Evolutionary conservation across 1,284 basidiomycete genomes (phyloP).

Genomic region (Cutaneotrichosporon daszewskae): DNA sequence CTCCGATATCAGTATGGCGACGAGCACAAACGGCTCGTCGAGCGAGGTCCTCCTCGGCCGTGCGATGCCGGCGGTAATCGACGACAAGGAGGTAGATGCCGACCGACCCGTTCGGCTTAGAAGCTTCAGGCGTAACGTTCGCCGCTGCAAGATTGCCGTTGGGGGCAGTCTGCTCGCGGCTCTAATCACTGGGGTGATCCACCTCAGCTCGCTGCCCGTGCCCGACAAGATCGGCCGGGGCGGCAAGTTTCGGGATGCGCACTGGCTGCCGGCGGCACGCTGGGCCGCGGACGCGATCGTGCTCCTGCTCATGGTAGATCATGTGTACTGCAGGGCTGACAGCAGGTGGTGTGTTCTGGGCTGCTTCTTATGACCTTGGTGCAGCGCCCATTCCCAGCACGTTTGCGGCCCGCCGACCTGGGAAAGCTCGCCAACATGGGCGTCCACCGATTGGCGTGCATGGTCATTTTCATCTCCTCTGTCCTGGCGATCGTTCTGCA

Average conservation of each 20-base stretch:
- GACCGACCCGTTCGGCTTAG: conserved; percentile 8
- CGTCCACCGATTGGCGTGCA: conserved; percentile 6
- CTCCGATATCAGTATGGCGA: too few relatives aligned
- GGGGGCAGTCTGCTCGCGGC: not conserved
- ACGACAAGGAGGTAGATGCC: not conserved
- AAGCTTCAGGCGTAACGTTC: conserved; percentile 8
- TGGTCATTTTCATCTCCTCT: conserved; percentile 10
- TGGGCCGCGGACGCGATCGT: conserved; percentile 2
- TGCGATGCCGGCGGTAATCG: too few relatives aligned
- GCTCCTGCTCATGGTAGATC: not conserved
- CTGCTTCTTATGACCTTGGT: conserved; percentile 20
- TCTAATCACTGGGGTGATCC: not conserved
- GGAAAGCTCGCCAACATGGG: conserved; percentile 15
- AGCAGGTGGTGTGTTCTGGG: conserved; percentile 3
- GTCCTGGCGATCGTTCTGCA: not conserved
- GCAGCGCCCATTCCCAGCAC: conserved; percentile 24
- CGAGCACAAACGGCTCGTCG: too few relatives aligned
- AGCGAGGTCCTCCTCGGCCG: too few relatives aligned
- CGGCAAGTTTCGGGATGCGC: not conserved
- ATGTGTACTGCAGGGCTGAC: not conserved
- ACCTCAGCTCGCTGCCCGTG: not conserved
- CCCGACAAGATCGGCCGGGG: not conserved
- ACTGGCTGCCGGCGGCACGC: conserved; percentile 1
- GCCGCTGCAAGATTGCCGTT: conserved; percentile 7
- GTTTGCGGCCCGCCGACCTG: conserved; percentile 11